Percentiles rank a stretch among this genome's conserved stretches.
phyloP scores from a whole-genome alignment of 2,329 filamentous ascomycete species.

The Fusarium hainanense region DNA sequence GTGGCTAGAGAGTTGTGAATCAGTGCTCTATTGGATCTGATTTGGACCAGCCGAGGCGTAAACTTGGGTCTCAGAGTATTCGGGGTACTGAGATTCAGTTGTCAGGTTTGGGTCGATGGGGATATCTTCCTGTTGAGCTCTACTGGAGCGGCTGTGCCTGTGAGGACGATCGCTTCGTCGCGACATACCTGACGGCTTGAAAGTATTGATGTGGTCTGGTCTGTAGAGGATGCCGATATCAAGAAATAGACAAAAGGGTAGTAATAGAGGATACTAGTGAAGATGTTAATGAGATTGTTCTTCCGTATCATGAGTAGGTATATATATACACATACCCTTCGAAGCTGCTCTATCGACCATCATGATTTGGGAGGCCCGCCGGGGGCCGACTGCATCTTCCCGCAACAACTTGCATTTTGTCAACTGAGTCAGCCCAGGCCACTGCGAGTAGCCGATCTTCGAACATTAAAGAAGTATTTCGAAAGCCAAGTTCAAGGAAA shows the following conservation, averaged over 20 bases:
- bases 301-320: background rate
- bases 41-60: conserved; percentile 26
- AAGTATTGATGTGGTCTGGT: too few relatives aligned
- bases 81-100: background rate
- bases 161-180: conserved; percentile 26
- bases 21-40: conserved; percentile 38
- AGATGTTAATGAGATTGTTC: background rate
- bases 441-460: background rate
- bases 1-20: conserved; percentile 23
- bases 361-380: conserved; percentile 15
- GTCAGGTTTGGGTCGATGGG: conserved; percentile 21
- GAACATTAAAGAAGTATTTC: background rate
- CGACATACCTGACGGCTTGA: conserved; percentile 21
- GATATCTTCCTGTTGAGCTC: conserved; percentile 25
- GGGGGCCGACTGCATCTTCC: background rate
- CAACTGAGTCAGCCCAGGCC: background rate
- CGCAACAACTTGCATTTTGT: background rate
- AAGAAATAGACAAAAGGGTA: background rate
- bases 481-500: background rate
- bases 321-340: conserved; percentile 19
- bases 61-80: background rate
- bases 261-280: background rate
- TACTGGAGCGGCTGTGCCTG: conserved; percentile 20
- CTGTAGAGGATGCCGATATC: background rate
- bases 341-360: too few relatives aligned